These are phyloP conservation scores for Sordaria brevicollis DNA, from an alignment of 495 filamentous ascomycete genomes.

Conservation along the genomic window DNA sequence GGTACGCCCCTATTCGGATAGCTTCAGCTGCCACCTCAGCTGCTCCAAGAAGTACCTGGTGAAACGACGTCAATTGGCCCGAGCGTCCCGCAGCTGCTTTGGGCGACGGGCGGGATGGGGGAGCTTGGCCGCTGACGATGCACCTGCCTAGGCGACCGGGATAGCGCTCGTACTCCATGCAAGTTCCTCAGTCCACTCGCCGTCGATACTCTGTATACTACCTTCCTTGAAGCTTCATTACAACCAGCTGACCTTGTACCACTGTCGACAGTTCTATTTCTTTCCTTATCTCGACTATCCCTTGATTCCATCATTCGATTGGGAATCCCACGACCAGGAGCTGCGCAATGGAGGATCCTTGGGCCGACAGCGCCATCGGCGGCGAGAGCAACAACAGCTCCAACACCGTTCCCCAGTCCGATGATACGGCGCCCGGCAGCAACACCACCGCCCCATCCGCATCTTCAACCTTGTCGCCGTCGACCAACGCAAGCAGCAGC, in stretches of 20 bases:
- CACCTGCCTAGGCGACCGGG: neutral
- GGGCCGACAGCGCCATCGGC: slow-evolving; percentile 22
- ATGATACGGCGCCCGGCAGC: neutral
- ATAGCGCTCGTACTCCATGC: neutral
- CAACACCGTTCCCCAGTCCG: neutral
- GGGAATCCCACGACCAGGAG: neutral
- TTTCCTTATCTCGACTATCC: neutral
- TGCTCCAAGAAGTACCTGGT: neutral
- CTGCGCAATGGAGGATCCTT: slow-evolving; percentile 26
- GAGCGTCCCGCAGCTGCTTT: neutral
- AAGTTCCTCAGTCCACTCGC: neutral
- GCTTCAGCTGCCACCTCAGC: neutral
- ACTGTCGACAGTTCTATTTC: neutral
- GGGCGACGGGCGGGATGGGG: neutral
- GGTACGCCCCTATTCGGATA: neutral
- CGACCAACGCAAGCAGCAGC: slow-evolving; percentile 29
- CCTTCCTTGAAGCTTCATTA: neutral
- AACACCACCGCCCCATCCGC: neutral
- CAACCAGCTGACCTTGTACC: neutral
- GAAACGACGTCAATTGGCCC: neutral
- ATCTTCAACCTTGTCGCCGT: slow-evolving; percentile 20
- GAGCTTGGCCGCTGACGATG: neutral
- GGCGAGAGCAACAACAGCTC: neutral
- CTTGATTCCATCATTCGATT: neutral
- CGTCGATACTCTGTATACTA: neutral